Evolutionary conservation across 306 rosid species (phyloP).

Genomic region (Inga laurina): DNA sequence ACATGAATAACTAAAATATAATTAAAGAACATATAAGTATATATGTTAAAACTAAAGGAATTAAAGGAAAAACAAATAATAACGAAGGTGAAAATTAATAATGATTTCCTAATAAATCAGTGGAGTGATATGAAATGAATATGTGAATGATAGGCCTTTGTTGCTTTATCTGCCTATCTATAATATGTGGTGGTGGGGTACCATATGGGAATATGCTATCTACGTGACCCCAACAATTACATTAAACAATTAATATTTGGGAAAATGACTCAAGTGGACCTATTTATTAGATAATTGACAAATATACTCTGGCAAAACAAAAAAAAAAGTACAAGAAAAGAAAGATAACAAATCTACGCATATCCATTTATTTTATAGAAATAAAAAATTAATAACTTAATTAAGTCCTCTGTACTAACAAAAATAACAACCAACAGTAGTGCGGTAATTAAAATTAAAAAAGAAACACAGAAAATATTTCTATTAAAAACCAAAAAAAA

Average conservation of each 20-base stretch:
- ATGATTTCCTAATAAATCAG: background rate
- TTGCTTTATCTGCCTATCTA: conserved; percentile 30
- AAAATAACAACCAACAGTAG: background rate
- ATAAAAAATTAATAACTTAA: no score
- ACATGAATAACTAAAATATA: background rate
- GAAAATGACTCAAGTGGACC: background rate
- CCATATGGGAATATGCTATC: conserved; percentile 38
- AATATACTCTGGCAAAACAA: background rate
- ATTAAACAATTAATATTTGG: background rate
- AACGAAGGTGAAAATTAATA: background rate
- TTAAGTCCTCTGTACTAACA: background rate
- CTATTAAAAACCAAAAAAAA: background rate
- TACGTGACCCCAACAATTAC: background rate
- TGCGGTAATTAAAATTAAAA: background rate
- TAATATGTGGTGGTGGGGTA: conserved; percentile 30
- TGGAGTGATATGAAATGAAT: background rate
- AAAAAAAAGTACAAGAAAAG: no score
- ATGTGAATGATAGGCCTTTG: conserved; percentile 28
- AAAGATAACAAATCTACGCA: background rate
- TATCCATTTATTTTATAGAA: background rate
- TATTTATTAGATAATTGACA: background rate
- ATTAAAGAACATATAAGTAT: background rate
- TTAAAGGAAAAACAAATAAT: background rate
- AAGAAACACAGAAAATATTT: background rate
- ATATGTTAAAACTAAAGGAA: background rate